Percentiles rank a stretch among this genome's conserved stretches.
phyloP scores from a whole-genome alignment of 495 filamentous ascomycete species.

The Penicillium canescens region DNA sequence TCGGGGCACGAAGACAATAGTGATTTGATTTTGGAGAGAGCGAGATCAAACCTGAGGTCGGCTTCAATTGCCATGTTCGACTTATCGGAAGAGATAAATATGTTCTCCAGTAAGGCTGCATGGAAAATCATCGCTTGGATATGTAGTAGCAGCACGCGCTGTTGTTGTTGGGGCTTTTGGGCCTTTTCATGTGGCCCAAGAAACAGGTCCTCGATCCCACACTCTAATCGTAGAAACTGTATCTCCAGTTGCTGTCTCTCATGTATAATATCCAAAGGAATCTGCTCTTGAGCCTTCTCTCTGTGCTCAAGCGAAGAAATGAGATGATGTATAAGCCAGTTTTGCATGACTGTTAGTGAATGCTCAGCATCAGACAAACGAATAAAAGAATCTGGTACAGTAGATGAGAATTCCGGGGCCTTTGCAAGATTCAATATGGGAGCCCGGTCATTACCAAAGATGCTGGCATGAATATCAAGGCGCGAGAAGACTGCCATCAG shows the following conservation, averaged over 20 bases:
- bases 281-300: not conserved
- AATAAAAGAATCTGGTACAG: slow-evolving; percentile 12
- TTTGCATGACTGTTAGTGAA: slow-evolving; percentile 16
- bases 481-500: slow-evolving; percentile 16
- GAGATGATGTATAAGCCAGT: slow-evolving; percentile 18
- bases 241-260: slow-evolving; percentile 13
- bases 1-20: slow-evolving; percentile 4
- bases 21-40: slow-evolving; percentile 7
- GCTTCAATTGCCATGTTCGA: not conserved
- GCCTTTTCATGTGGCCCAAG: not conserved
- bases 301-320: slow-evolving; percentile 6
- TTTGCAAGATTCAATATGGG: slow-evolving; percentile 6
- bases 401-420: not conserved
- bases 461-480: slow-evolving; percentile 32
- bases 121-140: slow-evolving; percentile 14
- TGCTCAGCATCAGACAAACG: slow-evolving; percentile 12
- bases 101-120: slow-evolving; percentile 13
- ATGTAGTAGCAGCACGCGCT: slow-evolving; percentile 9
- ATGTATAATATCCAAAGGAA: slow-evolving; percentile 10
- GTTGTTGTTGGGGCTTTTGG: too few relatives aligned
- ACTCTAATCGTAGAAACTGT: slow-evolving; percentile 5
- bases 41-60: slow-evolving; percentile 2
- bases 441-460: slow-evolving; percentile 17
- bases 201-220: not conserved
- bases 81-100: not conserved